phyloP scores from a whole-genome alignment of 352 stramenopile species.

The Elongisporangium senticosum region DNA sequence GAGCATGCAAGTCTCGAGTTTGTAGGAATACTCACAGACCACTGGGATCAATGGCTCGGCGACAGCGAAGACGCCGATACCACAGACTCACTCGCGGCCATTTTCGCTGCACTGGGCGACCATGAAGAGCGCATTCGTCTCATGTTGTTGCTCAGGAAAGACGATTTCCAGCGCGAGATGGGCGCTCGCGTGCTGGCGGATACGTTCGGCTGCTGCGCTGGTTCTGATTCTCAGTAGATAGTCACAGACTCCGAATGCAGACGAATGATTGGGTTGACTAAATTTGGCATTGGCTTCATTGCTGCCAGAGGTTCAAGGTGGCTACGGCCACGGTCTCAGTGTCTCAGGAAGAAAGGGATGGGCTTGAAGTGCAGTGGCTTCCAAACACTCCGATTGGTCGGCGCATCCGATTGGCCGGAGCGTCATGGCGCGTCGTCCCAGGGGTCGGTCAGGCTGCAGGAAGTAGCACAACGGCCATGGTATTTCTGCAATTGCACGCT shows the following conservation, averaged over 20 bases:
- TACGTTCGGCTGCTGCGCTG: neutral
- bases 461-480: neutral
- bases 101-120: conserved; percentile 33
- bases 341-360: neutral
- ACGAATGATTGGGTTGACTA: neutral
- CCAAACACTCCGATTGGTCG: neutral
- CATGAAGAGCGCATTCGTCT: conserved; percentile 30
- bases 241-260: neutral
- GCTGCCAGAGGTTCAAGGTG: neutral
- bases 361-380: neutral
- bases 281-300: neutral
- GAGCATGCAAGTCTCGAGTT: conserved; percentile 31
- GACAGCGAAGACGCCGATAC: neutral
- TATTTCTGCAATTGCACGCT: conserved; percentile 9
- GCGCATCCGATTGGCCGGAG: neutral
- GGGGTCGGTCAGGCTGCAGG: neutral
- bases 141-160: conserved; percentile 30
- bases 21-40: conserved; percentile 27
- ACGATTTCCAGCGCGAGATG: conserved; percentile 19
- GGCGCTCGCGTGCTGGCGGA: neutral
- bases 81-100: conserved; percentile 11
- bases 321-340: neutral
- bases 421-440: neutral
- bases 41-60: conserved; percentile 32
- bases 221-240: neutral